Percentiles rank a stretch among this genome's conserved stretches.
phyloP scores from a whole-genome alignment of 805 yeast species.

The Sugiyamaella chiloensis region DNA sequence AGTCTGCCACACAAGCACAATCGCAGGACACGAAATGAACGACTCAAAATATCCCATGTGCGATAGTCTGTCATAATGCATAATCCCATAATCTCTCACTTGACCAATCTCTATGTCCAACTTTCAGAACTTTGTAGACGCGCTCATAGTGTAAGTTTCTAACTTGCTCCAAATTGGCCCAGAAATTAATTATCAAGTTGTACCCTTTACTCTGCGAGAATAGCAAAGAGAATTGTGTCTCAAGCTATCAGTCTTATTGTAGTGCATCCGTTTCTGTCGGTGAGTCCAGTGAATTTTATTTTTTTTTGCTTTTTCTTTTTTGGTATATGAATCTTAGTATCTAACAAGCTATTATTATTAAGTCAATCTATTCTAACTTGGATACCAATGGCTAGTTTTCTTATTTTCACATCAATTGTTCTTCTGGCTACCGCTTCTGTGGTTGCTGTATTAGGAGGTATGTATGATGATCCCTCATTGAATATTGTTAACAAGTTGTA shows the following conservation, averaged over 20 bases:
- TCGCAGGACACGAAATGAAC: too few relatives aligned
- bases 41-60: too few relatives aligned
- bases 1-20: too few relatives aligned
- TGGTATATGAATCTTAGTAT: too few relatives aligned
- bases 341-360: not conserved
- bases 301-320: not conserved
- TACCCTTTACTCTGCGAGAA: not conserved
- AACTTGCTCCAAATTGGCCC: too few relatives aligned
- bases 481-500: too few relatives aligned
- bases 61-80: too few relatives aligned
- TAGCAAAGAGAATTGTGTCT: not conserved
- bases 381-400: constrained; percentile 3
- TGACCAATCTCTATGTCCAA: too few relatives aligned
- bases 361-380: not conserved
- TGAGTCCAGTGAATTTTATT: not conserved
- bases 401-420: constrained; percentile 3
- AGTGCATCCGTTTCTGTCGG: not conserved
- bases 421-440: constrained; percentile 1
- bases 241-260: not conserved
- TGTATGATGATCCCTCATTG: not conserved
- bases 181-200: not conserved
- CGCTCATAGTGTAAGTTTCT: constrained; percentile 1
- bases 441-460: not conserved
- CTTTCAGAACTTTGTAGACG: too few relatives aligned
- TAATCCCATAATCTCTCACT: too few relatives aligned